Evolutionary conservation across 2,329 filamentous ascomycete genomes (phyloP), one percentile per base, ranked within the genome.

Genomic region (Dichotomopilus funicola): DNA sequence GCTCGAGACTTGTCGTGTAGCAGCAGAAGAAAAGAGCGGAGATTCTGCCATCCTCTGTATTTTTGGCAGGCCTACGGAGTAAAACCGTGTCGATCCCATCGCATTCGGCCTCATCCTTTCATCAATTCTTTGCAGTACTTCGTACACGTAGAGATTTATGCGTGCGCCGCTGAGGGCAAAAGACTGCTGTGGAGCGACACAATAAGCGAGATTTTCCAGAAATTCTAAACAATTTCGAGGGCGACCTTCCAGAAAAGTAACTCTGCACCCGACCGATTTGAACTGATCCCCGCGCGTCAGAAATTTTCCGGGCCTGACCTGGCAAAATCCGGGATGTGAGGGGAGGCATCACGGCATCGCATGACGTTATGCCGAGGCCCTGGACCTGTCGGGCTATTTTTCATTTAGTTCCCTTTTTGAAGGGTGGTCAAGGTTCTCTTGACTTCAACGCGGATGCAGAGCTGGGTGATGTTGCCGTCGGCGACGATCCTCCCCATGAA

Each of bases 61-160:
- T 27, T 27, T 27, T 27, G 19, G 19, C 19, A 2, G 19, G 19
- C 19, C 19, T 27, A n/a, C n/a, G n/a, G n/a, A n/a, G n/a, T n/a
- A 47, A 11, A 41, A 38, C 44, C 44, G 38, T 36, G 37, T 36
- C 44, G 44, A 53, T 48, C 44, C 33, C 51, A 19, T 48, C 44
- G 44, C 44, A 34, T 43, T 45, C 50, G 19, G 46, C 42, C 40
- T 52, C 34, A 43, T 27, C 19, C 19, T 27, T 27, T 46, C 35
- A 36, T 34, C 12, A 36, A 52, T 43, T 43, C 50, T 52, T 45
- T 19, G n/a, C n/a, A n/a, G n/a, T n/a, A n/a, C n/a, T n/a, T n/a
- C n/a, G n/a, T n/a, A 46, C 31, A 37, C 33, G 5, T 11, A 10
- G 34, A 10, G 12, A n/a, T 48, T 53, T 42, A 53, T 53, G 51